Base-by-base conservation (phyloP, 441 rosid species). In the Mallotus repandus region DNA sequence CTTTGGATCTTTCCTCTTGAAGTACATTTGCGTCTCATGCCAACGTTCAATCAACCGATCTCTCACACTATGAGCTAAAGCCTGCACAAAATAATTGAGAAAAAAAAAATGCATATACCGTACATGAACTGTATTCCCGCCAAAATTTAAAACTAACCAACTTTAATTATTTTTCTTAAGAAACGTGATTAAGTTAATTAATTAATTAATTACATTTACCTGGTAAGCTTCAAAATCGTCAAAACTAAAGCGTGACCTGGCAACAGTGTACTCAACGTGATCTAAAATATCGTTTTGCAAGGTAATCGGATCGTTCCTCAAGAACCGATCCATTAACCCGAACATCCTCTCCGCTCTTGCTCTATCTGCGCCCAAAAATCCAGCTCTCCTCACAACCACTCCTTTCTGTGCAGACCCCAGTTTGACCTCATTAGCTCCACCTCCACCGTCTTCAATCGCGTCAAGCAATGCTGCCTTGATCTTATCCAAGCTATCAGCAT, bases 151-250 rank as follows among this genome's bases (percentile, higher is more conserved):
- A 75, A 15, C 21, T 38, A 38, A 38, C 5, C 6, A 38, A 38
- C 4, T 14, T 50, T 50, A 4, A 38, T 14, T 50, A 50, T 2
- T 7, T 54, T 54, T 66, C 4, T 16, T 16, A 46, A 63, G 41
- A 38, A 38, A 38, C 7, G 41, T 38, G 41, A 38, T 38, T 38
- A 38, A 38, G 41, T 6, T 38, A 38, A 50, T 49, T 49, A 49
- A 12, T 11, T 12, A 7, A 46, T 12, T 13, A 32, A 0, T 18
- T 48, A 41, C 21, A 14, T 16, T 38, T 60, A 81, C 89, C 84
- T 84, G 89, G 67, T 86, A 86, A 79, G 87, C 89, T 82, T 86
- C 89, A 76, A 86, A 86, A 76, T 86, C 87, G 74, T 86, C 89
- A 41, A 86, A 84, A 73, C 76, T 84, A 65, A 82, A 86, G 46